Evolutionary conservation across 2,329 filamentous ascomycete species (phyloP).

Genomic region (Pseudogymnoascus pannorum): DNA sequence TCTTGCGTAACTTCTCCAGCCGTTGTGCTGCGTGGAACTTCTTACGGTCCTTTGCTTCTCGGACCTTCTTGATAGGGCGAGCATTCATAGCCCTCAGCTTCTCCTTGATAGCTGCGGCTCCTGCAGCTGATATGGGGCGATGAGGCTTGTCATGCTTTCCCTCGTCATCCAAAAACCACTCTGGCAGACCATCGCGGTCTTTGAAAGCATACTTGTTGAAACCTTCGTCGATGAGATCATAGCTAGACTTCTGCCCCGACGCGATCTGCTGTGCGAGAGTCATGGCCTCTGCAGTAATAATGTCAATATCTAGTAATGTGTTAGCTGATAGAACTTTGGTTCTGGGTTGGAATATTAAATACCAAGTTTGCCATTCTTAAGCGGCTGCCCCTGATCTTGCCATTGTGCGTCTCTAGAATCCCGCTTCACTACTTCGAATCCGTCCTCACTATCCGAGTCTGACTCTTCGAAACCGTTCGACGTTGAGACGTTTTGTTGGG

Average conservation of each 20-base stretch:
- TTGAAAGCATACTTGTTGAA: constrained; percentile 93
- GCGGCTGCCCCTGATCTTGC: constrained; percentile 58
- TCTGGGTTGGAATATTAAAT: constrained; percentile 23
- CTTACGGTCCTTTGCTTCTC: constrained; percentile 92
- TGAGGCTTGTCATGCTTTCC: constrained; percentile 71
- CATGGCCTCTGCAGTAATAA: constrained; percentile 99
- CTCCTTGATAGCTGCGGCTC: constrained; percentile 85
- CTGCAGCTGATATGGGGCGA: constrained; percentile 86
- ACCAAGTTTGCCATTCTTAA: constrained; percentile 56
- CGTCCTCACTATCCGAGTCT: constrained; percentile 34
- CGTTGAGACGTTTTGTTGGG: constrained; percentile 22
- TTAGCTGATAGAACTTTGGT: constrained; percentile 15
- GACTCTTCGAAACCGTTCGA: constrained; percentile 12
- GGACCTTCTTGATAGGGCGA: constrained; percentile 97
- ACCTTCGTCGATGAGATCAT: constrained; percentile 79
- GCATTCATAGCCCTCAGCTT: constrained; percentile 90
- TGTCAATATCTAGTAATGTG: constrained; percentile 70
- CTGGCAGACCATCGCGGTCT: constrained; percentile 83
- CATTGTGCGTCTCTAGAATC: constrained; percentile 49
- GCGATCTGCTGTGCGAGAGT: constrained; percentile 89
- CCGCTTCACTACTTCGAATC: constrained; percentile 57
- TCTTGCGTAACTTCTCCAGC: constrained; percentile 93
- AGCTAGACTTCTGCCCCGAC: constrained; percentile 69
- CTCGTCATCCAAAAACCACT: constrained; percentile 98
- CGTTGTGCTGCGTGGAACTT: constrained; percentile 89